Base-by-base conservation (phyloP, 176 grass and related monocot genomes). In the Rhipidocladum racemiflorum region DNA sequence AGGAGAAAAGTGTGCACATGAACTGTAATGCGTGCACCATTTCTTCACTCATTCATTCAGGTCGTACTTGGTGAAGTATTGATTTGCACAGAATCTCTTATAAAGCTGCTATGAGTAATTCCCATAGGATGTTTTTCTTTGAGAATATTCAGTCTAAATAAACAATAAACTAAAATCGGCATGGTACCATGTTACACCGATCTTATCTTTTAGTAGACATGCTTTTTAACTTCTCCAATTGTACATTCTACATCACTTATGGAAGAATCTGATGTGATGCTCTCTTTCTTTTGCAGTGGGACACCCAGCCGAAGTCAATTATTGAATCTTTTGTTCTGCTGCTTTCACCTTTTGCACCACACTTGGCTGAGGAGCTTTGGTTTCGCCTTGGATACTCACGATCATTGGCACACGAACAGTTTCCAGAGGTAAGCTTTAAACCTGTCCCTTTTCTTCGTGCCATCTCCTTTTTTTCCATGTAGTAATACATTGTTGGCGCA, bases 361-460 rank as follows among this genome's bases (percentile, higher is more conserved):
- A 94, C 84, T 79, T 97, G 83, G 88, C 88, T 12, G 92, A 94
- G 87, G 95, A 97, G 80, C 91, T 97, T 75, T 94, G 95, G 95
- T 94, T 89, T 84, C 90, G 92, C 55, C 86, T 97, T 15, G 95
- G 92, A 53, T 85, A 97, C 81, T 69, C 84, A 44, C 77, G 78
- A 42, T 89, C 92, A 67, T 85, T 94, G 85, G 90, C 95, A 2
- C 72, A 97, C 42, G 84, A 91, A 87, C 84, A 68, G 46, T 97
- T 97, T 88, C 92, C 95, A 68, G 90, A 89, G 95, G 95, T 97
- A 94, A n/a, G 18, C 20, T 21, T 42, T 67, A 74, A 65, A 57
- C 15, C 48, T 50, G 48, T 50, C 16, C 16, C 6, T 4, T 17
- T 18, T 6, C 16, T 48, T 5, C 48, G 17, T 17, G 48, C 0